Evolutionary conservation across 257 asterid genomes (phyloP).

Genomic region (Solanum etuberosum): DNA sequence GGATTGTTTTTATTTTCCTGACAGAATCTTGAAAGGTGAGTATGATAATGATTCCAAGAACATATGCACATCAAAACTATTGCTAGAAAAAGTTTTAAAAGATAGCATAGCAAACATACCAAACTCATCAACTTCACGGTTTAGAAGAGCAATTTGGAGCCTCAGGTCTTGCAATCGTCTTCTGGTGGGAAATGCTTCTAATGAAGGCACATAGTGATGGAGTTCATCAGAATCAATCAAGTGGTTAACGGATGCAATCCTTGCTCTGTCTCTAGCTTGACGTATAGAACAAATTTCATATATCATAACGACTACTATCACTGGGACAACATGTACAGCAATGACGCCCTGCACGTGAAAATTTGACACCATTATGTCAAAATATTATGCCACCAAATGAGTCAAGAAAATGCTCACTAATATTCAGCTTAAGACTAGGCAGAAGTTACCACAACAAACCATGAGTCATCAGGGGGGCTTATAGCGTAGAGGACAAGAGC

Average conservation of each 20-base stretch:
- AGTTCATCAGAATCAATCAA: not conserved
- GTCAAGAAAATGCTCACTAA: not conserved
- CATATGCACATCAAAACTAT: not conserved
- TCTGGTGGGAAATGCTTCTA: not conserved
- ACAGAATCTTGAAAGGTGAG: not conserved
- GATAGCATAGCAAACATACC: not conserved
- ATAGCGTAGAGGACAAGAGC: not conserved
- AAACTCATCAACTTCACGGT: not conserved
- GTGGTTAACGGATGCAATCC: not conserved
- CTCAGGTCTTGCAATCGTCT: not conserved
- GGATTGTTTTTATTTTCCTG: not conserved
- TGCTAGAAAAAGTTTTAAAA: not conserved
- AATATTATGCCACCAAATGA: not conserved
- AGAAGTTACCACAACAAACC: not conserved
- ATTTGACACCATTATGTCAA: not conserved
- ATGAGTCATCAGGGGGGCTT: not conserved
- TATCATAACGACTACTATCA: not conserved
- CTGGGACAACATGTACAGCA: not conserved
- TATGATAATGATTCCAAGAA: not conserved
- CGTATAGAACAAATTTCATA: not conserved
- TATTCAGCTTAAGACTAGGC: not conserved
- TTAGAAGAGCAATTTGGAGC: constrained; percentile 1
- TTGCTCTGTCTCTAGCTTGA: not conserved
- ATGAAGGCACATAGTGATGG: not conserved
- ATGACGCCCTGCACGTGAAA: not conserved